A percentile compares a stretch with the other conserved stretches of the same genome.
phyloP scores from a whole-genome alignment of 176 grass and related monocot species.

The Echinochloa phyllopogon region DNA sequence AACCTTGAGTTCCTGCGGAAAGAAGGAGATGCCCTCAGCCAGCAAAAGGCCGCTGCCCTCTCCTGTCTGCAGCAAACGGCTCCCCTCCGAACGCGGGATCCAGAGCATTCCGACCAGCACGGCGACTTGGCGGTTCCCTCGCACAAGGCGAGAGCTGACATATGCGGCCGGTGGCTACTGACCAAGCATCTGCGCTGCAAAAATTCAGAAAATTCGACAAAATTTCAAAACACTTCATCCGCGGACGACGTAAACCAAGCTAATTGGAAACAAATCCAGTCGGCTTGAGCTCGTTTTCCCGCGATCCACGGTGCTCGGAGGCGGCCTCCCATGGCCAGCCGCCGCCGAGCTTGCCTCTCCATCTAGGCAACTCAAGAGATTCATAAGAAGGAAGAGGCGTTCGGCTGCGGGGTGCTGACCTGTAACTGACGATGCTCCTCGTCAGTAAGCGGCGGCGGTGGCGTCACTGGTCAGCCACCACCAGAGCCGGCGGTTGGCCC shows the following conservation, averaged over 20 bases:
- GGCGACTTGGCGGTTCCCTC: slow-evolving; percentile 21
- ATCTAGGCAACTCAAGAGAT: neutral
- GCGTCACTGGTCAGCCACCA: neutral
- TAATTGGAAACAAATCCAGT: neutral
- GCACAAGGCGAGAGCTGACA: slow-evolving; percentile 38
- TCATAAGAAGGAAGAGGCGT: neutral
- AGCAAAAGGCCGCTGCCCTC: neutral
- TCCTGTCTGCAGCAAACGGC: neutral
- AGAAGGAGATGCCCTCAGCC: slow-evolving; percentile 25
- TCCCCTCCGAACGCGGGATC: neutral
- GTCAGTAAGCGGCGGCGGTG: neutral
- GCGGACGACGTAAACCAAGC: neutral
- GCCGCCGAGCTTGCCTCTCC: neutral
- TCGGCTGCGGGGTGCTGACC: neutral
- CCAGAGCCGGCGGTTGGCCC: slow-evolving; percentile 19
- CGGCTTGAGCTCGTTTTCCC: neutral
- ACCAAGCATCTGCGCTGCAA: slow-evolving; percentile 37
- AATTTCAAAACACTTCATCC: neutral
- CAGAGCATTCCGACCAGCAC: slow-evolving; percentile 7
- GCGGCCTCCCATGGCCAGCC: neutral
- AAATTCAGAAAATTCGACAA: neutral
- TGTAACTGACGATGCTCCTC: neutral
- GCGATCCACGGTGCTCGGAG: neutral
- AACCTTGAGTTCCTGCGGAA: slow-evolving; percentile 26
- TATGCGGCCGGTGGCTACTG: slow-evolving; percentile 14